Base-by-base conservation (phyloP, 108 stramenopile genomes). In the Skeletonema potamos region DNA sequence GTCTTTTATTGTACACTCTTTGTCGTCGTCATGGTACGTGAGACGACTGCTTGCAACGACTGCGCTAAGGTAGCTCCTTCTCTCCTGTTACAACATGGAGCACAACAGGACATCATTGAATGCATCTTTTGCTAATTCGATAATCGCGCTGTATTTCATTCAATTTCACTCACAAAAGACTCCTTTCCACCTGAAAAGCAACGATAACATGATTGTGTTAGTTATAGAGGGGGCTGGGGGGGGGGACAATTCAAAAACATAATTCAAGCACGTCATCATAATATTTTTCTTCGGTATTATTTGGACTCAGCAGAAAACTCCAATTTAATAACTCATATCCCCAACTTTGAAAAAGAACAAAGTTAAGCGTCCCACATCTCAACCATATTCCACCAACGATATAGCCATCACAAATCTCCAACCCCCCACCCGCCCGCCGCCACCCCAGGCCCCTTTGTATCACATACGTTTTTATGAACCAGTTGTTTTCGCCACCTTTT, bases 401-500 rank as follows among this genome's bases (percentile, higher is more conserved):
- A 17, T 17, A 26, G 8, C 41, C 57, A 12, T 58, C n/a, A 46
- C 22, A 28, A 32, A 73, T 64, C 20, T 22, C 20, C 46, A 18
- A 2, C 17, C 46, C 20, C 46, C 1, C 4, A 34, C 34, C 34
- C 34, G 6, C 34, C 34, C 4, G 34, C 7, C 34, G 34, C 34
- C 34, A 34, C 4, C 34, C 34, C 39, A 6, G 30, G 12, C 13
- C 37, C 37, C 11, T 13, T 39, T 7, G 2, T 13, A 10, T 24
- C 51, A 55, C 36, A 61, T 30, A 72, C 54, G 71, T 72, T 63
- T 54, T 36, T 72, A 61, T 24, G 18, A 55, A 54, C 71, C 63
- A 41, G 46, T 39, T 44, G 28, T 33, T 58, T 66, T 73, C 44
- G 54, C 29, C 58, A 70, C 68, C 74, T 75, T 69, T 69, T 75